A percentile compares a stretch with the other conserved stretches of the same genome.
Conservation (phyloP, 2,329 filamentous ascomycete species). For the Anisogramma anomala region DNA sequence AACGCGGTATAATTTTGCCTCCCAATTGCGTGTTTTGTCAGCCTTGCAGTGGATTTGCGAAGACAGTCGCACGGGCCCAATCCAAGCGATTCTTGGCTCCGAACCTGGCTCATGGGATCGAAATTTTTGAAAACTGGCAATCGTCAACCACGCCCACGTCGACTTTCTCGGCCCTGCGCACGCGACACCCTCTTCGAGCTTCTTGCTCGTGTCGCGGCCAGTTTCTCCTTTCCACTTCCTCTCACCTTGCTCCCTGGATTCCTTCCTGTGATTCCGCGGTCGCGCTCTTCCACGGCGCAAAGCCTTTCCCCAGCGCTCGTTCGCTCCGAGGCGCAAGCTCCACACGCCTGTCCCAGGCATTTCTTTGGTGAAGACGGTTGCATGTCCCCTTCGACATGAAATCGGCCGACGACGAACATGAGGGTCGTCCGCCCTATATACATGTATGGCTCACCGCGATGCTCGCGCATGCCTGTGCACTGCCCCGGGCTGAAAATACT, state of each 20-base stretch:
- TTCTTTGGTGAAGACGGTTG: constrained; percentile 4
- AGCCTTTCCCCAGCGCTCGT: constrained; percentile 3
- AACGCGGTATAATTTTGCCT: too few species aligned
- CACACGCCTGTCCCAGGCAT: neutral
- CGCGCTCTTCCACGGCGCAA: constrained; percentile 8
- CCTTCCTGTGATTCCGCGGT: neutral
- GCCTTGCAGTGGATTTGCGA: too few species aligned
- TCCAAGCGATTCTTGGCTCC: neutral
- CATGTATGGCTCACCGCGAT: constrained; percentile 38
- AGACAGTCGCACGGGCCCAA: neutral
- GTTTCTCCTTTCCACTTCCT: neutral
- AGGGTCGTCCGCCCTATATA: constrained; percentile 49
- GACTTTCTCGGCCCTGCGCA: neutral
- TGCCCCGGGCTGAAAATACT: constrained; percentile 7
- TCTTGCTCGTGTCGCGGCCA: constrained; percentile 6
- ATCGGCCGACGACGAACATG: constrained; percentile 34
- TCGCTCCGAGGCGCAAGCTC: constrained; percentile 9
- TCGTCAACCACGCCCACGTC: neutral
- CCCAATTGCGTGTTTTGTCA: too few species aligned
- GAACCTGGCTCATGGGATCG: neutral
- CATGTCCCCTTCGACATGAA: constrained; percentile 20
- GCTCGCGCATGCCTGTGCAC: neutral
- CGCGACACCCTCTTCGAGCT: constrained; percentile 8
- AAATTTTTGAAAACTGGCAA: constrained; percentile 5
- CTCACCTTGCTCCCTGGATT: neutral